Evolutionary conservation across 345 rosid genomes (phyloP), one percentile per base, ranked within the genome.

Genomic region (Sapria himalayana): DNA sequence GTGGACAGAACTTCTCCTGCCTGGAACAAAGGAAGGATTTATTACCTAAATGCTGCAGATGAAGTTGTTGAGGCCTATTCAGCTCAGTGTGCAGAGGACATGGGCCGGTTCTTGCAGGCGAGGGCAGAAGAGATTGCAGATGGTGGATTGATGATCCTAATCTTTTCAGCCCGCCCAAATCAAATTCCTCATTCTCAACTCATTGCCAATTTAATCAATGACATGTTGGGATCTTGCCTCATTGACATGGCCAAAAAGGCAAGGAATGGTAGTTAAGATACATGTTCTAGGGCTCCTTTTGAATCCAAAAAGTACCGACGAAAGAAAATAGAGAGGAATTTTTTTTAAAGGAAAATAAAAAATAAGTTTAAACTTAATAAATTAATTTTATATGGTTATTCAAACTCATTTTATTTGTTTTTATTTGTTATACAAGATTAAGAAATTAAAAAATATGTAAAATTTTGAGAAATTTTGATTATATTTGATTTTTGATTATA

Each of bases 11-110:
- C n/a, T 34, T 62, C 74, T 1, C 39, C 45, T 1, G 61, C 64
- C n/a, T 67, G 59, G 55, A 68, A 68, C 33, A 31, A 48, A 13
- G 72, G 63, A 29, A 69, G 58, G 39, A 62, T 72, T 34, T 61
- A 47, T 29, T 57, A 55, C 39, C 19, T 51, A 7, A 44, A 52
- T 33, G 58, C 67, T 18, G 27, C 56, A 8, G 19, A 54, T 17
- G 43, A 41, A 19, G 72, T 72, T 18, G 37, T 4, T 3, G 33
- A 48, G 14, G 72, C 67, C 31, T 68, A 68, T 27, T 32, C 57
- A 4, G 16, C 19, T 33, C 67, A 69, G 41, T 57, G 12, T 52
- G 44, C 24, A 6, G 43, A 42, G 60, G 78, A 59, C 37, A 36
- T 72, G 49, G 57, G 36, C 15, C 31, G 15, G 12, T 72, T 68